Conservation (phyloP, 352 stramenopile genomes). For the Pythium dissotocum region DNA sequence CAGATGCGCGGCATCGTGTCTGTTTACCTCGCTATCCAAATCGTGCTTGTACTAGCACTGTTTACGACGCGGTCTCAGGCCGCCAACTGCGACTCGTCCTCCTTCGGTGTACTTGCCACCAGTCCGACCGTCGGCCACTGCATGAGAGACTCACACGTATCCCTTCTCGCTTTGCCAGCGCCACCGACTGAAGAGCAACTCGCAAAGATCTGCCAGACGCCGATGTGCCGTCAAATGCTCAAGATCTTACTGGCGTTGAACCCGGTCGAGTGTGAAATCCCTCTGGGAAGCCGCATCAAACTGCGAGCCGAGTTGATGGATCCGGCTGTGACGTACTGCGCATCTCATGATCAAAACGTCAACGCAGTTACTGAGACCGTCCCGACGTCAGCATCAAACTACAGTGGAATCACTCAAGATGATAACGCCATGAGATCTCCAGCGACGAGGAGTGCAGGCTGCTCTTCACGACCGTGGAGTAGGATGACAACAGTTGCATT, state of each 20-base stretch:
- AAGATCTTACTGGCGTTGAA: background rate
- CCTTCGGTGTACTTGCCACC: background rate
- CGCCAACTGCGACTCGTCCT: background rate
- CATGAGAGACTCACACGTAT: background rate
- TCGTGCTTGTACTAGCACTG: no score
- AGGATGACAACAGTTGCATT: background rate
- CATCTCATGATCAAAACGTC: background rate
- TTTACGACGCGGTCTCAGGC: background rate
- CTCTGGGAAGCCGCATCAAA: background rate
- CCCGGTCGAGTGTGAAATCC: background rate
- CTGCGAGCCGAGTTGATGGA: constrained; percentile 19
- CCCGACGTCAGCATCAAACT: background rate
- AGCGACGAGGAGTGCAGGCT: background rate
- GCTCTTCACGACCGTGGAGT: background rate
- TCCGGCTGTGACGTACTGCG: constrained; percentile 15
- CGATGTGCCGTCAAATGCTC: background rate
- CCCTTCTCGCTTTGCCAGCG: background rate
- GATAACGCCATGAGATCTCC: background rate
- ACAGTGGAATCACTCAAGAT: background rate
- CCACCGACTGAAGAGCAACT: background rate
- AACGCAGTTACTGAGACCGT: background rate
- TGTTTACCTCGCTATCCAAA: no score
- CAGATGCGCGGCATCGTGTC: no score
- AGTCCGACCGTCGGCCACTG: background rate
- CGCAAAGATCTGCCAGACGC: background rate